Conservation (phyloP, 163 green algal species). For the Scenedesmus sp. region DNA sequence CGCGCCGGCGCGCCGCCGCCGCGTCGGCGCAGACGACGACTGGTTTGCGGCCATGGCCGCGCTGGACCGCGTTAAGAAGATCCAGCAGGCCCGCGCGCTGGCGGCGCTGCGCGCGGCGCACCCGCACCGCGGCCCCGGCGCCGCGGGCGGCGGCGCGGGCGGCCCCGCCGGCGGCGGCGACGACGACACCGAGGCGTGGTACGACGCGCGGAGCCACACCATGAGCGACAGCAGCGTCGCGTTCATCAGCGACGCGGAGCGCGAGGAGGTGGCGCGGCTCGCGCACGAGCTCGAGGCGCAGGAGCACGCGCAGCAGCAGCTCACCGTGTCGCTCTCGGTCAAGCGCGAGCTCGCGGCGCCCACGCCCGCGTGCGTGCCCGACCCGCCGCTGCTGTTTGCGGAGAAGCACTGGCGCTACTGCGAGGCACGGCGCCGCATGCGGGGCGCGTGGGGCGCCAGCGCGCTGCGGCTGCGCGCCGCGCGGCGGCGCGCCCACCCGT, state of each 20-base stretch:
- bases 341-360: neutral
- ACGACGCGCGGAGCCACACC: conserved; percentile 27
- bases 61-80: conserved; percentile 13
- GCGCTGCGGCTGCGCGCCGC: no score
- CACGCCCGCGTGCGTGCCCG: conserved; percentile 16
- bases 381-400: conserved; percentile 40
- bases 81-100: conserved; percentile 21
- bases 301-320: conserved; percentile 9
- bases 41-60: conserved; percentile 33
- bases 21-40: conserved; percentile 15
- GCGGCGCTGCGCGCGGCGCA: conserved; percentile 10
- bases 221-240: conserved; percentile 23
- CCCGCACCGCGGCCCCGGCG: neutral
- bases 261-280: conserved; percentile 8
- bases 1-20: no score
- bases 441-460: neutral
- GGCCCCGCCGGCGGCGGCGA: neutral
- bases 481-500: no score
- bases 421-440: neutral
- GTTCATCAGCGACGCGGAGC: conserved; percentile 30
- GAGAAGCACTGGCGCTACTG: conserved; percentile 40
- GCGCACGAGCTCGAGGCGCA: neutral
- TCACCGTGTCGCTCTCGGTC: neutral
- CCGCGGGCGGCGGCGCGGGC: neutral
- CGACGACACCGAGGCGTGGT: conserved; percentile 10